Evolutionary conservation across 208 protist genomes (phyloP).

Genomic region (Polymyxa betae): DNA sequence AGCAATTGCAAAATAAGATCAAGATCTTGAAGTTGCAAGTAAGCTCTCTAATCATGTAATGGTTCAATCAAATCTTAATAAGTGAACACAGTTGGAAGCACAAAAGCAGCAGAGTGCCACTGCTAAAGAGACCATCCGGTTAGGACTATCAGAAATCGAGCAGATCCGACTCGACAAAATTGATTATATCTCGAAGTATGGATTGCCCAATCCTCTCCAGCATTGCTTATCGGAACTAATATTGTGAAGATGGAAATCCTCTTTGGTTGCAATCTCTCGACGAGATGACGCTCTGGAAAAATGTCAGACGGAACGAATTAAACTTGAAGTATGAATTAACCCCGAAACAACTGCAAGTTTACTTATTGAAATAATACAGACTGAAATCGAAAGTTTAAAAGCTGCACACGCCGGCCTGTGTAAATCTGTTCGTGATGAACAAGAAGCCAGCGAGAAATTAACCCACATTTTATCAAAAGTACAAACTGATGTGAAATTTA

Average conservation of each 20-base stretch:
- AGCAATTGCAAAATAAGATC: not conserved
- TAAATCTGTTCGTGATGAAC: not conserved
- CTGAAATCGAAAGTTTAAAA: not conserved
- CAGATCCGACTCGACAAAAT: not conserved
- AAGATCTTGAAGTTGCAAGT: not conserved
- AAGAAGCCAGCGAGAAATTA: not conserved
- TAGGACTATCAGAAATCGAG: not conserved
- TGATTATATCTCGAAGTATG: conserved; percentile 5
- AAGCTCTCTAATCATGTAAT: no score
- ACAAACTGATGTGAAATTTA: not conserved
- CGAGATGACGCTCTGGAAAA: not conserved
- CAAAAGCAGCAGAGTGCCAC: not conserved
- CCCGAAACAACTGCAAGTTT: no score
- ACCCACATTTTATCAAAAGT: not conserved
- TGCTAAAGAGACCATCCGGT: not conserved
- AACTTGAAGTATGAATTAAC: no score
- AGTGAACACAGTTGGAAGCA: no score
- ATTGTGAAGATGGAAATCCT: not conserved
- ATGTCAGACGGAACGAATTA: not conserved
- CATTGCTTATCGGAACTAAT: no score
- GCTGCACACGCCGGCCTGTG: not conserved
- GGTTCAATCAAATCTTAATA: no score
- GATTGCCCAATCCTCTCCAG: no score
- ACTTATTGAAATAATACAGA: not conserved
- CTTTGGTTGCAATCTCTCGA: not conserved